Conservation (phyloP, 106 monocot species). For the Dioscorea alata region DNA sequence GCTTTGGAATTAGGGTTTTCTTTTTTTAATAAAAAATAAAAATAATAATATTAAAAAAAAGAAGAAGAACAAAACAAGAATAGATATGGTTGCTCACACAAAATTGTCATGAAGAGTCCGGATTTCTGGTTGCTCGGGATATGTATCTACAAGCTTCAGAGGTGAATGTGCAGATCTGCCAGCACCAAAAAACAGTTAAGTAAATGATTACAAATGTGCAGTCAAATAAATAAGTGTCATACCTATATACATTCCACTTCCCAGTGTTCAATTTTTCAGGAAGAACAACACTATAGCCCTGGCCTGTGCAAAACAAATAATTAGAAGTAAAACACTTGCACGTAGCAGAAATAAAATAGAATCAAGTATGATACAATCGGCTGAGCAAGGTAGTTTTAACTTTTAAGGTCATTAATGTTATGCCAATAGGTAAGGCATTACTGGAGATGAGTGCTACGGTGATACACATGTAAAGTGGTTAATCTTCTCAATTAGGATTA, state of each 20-base stretch:
- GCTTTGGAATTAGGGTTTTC: too few relatives aligned
- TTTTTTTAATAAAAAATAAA: too few relatives aligned
- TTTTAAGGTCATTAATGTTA: neutral
- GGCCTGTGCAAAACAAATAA: slow-evolving; percentile 32
- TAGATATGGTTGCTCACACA: slow-evolving; percentile 44
- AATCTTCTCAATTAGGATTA: neutral
- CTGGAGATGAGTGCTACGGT: neutral
- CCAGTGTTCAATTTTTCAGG: slow-evolving; percentile 75
- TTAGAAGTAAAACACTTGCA: neutral
- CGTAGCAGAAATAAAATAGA: neutral
- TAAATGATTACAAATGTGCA: neutral
- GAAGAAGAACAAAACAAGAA: too few relatives aligned
- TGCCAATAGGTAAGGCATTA: neutral
- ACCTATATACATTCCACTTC: slow-evolving; percentile 99
- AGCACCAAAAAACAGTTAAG: slow-evolving; percentile 2
- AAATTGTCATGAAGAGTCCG: slow-evolving; percentile 95
- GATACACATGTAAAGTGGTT: neutral
- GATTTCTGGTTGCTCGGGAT: slow-evolving; percentile 58
- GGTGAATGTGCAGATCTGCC: slow-evolving; percentile 78
- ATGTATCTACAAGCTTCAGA: slow-evolving; percentile 56
- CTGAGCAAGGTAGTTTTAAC: neutral
- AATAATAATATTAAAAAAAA: too few relatives aligned
- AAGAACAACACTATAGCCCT: slow-evolving; percentile 63
- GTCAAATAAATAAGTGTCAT: slow-evolving; percentile 1
- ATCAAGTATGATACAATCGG: neutral